Evolutionary conservation across 2,329 filamentous ascomycete genomes (phyloP).

Genomic region (Alternaria brassicicola): DNA sequence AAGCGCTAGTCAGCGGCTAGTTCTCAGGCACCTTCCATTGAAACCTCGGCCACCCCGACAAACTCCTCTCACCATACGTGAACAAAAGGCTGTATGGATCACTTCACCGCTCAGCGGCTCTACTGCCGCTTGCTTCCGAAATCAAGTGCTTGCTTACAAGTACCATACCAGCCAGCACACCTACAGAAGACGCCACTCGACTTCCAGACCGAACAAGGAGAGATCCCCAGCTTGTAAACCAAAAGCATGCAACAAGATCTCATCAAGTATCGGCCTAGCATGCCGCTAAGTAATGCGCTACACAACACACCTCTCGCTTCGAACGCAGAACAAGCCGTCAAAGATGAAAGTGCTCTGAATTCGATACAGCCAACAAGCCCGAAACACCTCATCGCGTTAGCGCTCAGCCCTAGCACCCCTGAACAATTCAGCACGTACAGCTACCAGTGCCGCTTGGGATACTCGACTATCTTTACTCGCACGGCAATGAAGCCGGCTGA

Average conservation of each 20-base stretch:
- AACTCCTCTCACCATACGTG: neutral
- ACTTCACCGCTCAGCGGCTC: neutral
- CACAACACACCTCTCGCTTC: neutral
- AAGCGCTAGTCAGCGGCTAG: neutral
- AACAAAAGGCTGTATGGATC: neutral
- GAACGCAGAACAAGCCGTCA: neutral
- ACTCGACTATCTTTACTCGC: slow-evolving; percentile 6
- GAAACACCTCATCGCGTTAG: slow-evolving; percentile 7
- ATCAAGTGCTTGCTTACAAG: neutral
- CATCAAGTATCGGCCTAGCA: neutral
- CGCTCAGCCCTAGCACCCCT: neutral
- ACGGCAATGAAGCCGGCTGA: neutral
- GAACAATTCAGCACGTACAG: slow-evolving; percentile 1
- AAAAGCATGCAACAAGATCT: neutral
- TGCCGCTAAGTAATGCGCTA: neutral
- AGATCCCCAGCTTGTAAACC: neutral
- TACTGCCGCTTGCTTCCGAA: neutral
- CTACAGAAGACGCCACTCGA: neutral
- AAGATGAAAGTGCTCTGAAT: slow-evolving; percentile 7
- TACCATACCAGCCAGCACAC: neutral
- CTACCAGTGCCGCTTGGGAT: slow-evolving; percentile 1
- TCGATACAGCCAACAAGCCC: slow-evolving; percentile 9
- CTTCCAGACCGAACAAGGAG: neutral
- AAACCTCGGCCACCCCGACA: neutral
- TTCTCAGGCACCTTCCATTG: neutral